These are phyloP conservation scores for Aspergillus sp. DNA, from an alignment of 2,329 filamentous ascomycete species.

Conservation along the genomic window DNA sequence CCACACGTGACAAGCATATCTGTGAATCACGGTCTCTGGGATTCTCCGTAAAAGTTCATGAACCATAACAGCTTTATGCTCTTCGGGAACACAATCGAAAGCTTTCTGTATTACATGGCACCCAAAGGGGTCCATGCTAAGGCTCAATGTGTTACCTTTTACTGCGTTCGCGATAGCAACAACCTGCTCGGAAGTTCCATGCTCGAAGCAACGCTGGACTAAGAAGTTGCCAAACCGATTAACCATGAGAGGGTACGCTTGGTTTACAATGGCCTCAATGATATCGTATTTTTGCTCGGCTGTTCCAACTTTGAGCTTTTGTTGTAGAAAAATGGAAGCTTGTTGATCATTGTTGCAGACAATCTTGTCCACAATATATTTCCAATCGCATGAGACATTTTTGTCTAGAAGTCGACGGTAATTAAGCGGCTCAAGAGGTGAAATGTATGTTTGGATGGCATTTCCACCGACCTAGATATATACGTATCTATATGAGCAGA, in stretches of 20 bases:
- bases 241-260: constrained; percentile 94
- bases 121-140: constrained; percentile 98
- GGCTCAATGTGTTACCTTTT: constrained; percentile 83
- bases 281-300: constrained; percentile 96
- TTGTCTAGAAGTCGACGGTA: constrained; percentile 93
- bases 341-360: constrained; percentile 99
- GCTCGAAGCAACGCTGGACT: constrained; percentile 97
- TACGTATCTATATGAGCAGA: constrained; percentile 15
- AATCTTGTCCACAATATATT: constrained; percentile 99
- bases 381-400: constrained; percentile 97
- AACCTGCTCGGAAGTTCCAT: constrained; percentile 90
- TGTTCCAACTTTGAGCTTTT: constrained; percentile 96
- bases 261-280: constrained; percentile 89
- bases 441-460: constrained; percentile 71
- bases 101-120: constrained; percentile 98
- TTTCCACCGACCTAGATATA: constrained; percentile 31
- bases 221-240: constrained; percentile 99
- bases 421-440: constrained; percentile 86
- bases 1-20: constrained; percentile 98
- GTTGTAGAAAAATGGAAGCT: constrained; percentile 96
- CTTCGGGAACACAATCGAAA: constrained; percentile 94
- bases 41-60: constrained; percentile 92
- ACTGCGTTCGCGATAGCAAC: constrained; percentile 92
- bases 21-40: constrained; percentile 95
- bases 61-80: constrained; percentile 99